These are phyloP conservation scores for Cajanus cajan DNA, from an alignment of 306 rosid species.

Conservation along the genomic window DNA sequence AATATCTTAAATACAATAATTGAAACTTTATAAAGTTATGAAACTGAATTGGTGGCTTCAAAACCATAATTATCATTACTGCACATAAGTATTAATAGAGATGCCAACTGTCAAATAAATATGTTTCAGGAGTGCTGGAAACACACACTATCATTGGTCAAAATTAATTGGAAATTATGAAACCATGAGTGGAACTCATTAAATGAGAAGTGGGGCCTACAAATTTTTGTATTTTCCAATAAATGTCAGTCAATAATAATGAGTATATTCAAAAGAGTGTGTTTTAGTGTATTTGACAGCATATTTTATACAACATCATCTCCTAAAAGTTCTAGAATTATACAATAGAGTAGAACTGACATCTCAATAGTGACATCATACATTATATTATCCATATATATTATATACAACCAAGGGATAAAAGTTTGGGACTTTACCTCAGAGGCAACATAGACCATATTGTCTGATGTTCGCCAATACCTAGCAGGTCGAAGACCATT, in stretches of 20 bases:
- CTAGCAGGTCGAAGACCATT: constrained; percentile 99
- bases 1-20: constrained; percentile 19
- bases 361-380: constrained; percentile 25
- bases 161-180: too few relatives aligned
- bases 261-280: too few relatives aligned
- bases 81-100: neutral
- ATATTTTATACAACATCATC: neutral
- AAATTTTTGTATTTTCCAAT: too few relatives aligned
- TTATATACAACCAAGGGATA: constrained; percentile 6
- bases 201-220: too few relatives aligned
- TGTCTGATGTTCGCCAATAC: constrained; percentile 98
- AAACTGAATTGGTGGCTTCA: constrained; percentile 20
- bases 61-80: neutral
- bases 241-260: too few relatives aligned
- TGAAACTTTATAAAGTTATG: neutral
- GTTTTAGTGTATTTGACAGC: too few relatives aligned
- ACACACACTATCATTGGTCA: too few relatives aligned
- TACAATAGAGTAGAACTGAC: neutral
- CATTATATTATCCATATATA: constrained; percentile 23
- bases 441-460: constrained; percentile 96
- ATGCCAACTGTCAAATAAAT: neutral
- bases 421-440: constrained; percentile 68
- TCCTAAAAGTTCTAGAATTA: constrained; percentile 16
- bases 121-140: neutral
- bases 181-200: too few relatives aligned